A percentile compares a stretch with the other conserved stretches of the same genome.
phyloP scores from a whole-genome alignment of 73 alveolate genomes.

The Paramecium caudatum region DNA sequence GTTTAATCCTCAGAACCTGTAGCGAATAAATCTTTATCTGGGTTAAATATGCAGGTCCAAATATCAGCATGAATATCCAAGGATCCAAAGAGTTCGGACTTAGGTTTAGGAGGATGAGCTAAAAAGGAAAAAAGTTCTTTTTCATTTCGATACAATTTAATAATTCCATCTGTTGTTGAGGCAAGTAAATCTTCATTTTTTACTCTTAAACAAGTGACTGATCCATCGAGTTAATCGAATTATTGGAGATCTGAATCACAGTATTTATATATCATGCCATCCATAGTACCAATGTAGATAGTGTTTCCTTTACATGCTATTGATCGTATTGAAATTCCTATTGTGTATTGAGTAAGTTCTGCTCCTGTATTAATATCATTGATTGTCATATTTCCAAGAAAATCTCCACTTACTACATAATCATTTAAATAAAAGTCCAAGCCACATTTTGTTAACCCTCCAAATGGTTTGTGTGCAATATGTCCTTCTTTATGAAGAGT shows the following conservation, averaged over 20 bases:
- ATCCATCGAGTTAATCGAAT: conserved; percentile 65
- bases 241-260: background rate
- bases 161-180: background rate
- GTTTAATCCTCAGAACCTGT: conserved; percentile 72
- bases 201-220: conserved; percentile 72
- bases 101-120: conserved; percentile 73
- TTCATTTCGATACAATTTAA: background rate
- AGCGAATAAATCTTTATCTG: conserved; percentile 47
- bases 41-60: conserved; percentile 68
- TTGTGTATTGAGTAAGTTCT: background rate
- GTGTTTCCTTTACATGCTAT: conserved; percentile 49
- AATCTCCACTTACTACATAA: conserved; percentile 69
- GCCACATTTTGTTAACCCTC: conserved; percentile 69
- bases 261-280: conserved; percentile 58
- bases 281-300: conserved; percentile 76
- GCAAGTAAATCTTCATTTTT: background rate
- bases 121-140: conserved; percentile 6
- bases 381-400: conserved; percentile 60
- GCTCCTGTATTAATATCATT: conserved; percentile 43
- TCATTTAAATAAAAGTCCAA: background rate
- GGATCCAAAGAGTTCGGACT: conserved; percentile 73
- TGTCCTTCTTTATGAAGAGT: background rate
- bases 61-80: conserved; percentile 72
- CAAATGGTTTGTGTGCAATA: conserved; percentile 26
- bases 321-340: conserved; percentile 58